A percentile compares a stretch with the other conserved stretches of the same genome.
Evolutionary conservation across 495 filamentous ascomycete species (phyloP).

Genomic region (Glarea lozoyensis): DNA sequence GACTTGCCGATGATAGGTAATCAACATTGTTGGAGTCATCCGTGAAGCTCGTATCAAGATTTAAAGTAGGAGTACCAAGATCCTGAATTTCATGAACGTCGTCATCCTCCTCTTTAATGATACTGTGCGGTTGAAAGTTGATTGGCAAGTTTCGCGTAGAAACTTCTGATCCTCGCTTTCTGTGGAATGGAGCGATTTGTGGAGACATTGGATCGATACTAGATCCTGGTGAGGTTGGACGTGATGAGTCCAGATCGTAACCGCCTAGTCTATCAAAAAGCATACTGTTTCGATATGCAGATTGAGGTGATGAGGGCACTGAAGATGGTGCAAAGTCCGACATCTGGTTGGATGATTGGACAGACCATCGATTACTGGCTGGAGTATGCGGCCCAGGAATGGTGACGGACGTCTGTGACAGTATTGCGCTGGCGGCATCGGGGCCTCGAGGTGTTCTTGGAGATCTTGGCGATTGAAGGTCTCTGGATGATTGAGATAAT

Average conservation of each 20-base stretch:
- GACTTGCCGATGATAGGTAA: conserved; percentile 2
- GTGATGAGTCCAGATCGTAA: conserved; percentile 45
- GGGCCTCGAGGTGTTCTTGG: conserved; percentile 19
- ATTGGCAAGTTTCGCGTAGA: conserved; percentile 39
- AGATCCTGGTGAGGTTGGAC: conserved; percentile 68
- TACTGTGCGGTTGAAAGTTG: conserved; percentile 15
- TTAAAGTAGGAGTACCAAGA: conserved; percentile 9
- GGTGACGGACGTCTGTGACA: conserved; percentile 56
- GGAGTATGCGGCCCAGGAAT: conserved; percentile 34
- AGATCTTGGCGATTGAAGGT: too few relatives aligned
- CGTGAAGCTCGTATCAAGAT: conserved; percentile 9
- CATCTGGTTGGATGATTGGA: conserved; percentile 45
- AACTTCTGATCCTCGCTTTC: conserved; percentile 44
- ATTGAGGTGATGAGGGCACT: conserved; percentile 71
- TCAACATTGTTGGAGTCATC: conserved; percentile 9
- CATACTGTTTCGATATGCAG: conserved; percentile 60
- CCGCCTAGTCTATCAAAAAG: conserved; percentile 72
- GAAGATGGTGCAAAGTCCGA: conserved; percentile 61
- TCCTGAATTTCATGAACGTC: conserved; percentile 23
- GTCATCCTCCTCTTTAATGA: conserved; percentile 20
- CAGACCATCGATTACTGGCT: conserved; percentile 53
- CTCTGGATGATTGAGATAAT: conserved; percentile 14
- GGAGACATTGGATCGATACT: conserved; percentile 52
- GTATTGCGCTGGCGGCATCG: conserved; percentile 35
- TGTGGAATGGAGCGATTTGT: conserved; percentile 36